Evolutionary conservation across 2,329 filamentous ascomycete species (phyloP).

Genomic region (Diaporthe ilicicola): DNA sequence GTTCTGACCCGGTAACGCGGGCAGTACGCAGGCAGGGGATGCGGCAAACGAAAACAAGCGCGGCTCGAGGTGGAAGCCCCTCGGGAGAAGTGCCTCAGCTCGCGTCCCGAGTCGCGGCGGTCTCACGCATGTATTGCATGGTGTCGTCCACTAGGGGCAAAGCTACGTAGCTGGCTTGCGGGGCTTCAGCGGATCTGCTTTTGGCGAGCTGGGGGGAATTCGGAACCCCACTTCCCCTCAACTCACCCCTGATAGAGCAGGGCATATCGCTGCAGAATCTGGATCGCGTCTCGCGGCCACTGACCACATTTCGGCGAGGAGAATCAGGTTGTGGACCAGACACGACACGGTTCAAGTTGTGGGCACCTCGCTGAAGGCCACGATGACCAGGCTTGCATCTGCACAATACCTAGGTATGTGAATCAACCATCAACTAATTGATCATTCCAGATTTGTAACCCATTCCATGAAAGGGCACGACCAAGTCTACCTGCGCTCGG

Average conservation of each 20-base stretch:
- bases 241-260: background rate
- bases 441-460: background rate
- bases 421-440: background rate
- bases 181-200: slow-evolving; percentile 5
- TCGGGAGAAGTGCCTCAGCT: background rate
- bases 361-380: background rate
- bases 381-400: background rate
- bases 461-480: background rate
- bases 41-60: background rate
- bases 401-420: background rate
- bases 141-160: background rate
- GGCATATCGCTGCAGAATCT: background rate
- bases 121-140: background rate
- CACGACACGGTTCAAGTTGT: background rate
- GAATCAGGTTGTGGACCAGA: background rate
- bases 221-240: slow-evolving; percentile 17
- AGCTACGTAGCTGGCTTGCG: background rate
- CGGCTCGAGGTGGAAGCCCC: background rate
- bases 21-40: background rate
- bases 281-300: background rate
- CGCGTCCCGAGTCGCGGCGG: background rate
- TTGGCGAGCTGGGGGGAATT: background rate
- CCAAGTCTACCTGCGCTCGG: too few relatives aligned
- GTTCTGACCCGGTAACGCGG: background rate
- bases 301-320: background rate